Percentiles rank a stretch among this genome's conserved stretches.
Conservation (phyloP, 495 filamentous ascomycete genomes). For the Aspergillus haitiensis region DNA sequence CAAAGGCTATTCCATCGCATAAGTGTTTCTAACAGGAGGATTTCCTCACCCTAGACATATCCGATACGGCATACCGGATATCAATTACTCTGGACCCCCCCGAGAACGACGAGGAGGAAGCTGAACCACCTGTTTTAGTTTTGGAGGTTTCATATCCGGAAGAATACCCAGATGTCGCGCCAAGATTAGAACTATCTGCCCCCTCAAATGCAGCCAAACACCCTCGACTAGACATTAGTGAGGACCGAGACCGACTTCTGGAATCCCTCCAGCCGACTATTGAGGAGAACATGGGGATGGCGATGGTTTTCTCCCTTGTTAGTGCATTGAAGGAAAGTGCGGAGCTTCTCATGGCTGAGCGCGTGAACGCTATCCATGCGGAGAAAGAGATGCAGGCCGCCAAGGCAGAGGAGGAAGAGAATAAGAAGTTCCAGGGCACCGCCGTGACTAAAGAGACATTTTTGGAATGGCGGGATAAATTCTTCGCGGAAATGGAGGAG, state of each 20-base stretch:
- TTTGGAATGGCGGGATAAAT: constrained; percentile 75
- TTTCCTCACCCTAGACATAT: constrained; percentile 47
- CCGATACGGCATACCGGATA: constrained; percentile 82
- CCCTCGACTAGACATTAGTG: constrained; percentile 59
- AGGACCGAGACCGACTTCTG: constrained; percentile 72
- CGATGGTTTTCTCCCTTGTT: constrained; percentile 95
- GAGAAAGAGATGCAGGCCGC: constrained; percentile 63
- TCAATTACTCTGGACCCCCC: constrained; percentile 73
- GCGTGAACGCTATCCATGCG: constrained; percentile 60
- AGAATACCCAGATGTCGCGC: constrained; percentile 83
- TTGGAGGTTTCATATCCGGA: constrained; percentile 84
- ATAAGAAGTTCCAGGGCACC: constrained; percentile 93
- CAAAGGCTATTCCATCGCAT: no score
- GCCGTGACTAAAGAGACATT: constrained; percentile 83
- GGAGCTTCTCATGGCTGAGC: constrained; percentile 72
- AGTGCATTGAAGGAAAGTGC: constrained; percentile 83
- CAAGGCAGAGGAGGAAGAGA: constrained; percentile 85
- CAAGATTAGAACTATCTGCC: constrained; percentile 70
- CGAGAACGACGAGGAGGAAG: constrained; percentile 57
- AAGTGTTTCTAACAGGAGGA: constrained; percentile 1
- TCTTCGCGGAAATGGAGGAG: constrained; percentile 76
- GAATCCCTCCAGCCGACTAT: constrained; percentile 66
- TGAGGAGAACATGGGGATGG: constrained; percentile 90
- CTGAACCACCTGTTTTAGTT: constrained; percentile 56
- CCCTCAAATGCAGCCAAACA: constrained; percentile 68